These are phyloP conservation scores for Candida oleophila DNA, from an alignment of 805 yeast species.

Conservation along the genomic window DNA sequence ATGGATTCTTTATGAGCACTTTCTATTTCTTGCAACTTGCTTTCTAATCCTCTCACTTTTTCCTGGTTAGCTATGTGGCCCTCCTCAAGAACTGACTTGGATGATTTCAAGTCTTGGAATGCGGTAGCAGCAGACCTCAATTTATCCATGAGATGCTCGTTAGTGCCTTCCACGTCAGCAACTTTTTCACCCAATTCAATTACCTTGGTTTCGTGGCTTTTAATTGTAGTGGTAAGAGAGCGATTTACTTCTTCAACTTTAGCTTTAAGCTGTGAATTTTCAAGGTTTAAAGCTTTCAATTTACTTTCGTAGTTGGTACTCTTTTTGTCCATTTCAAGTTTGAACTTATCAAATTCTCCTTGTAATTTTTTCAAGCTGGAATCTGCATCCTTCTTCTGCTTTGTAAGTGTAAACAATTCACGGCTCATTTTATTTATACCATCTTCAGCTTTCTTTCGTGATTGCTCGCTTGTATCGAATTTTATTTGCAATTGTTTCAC, in stretches of 20 bases:
- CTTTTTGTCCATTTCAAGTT: constrained; percentile 33
- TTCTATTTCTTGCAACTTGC: constrained; percentile 8
- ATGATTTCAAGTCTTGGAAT: constrained; percentile 26
- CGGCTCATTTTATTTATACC: constrained; percentile 90
- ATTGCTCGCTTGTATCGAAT: constrained; percentile 31
- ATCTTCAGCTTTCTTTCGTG: constrained; percentile 68
- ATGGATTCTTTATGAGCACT: constrained; percentile 10
- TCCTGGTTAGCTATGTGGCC: neutral
- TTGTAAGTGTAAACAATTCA: constrained; percentile 67
- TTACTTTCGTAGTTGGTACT: constrained; percentile 20
- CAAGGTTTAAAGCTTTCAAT: constrained; percentile 18
- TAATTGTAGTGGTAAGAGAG: constrained; percentile 21
- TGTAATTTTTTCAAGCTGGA: constrained; percentile 41
- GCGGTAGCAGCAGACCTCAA: constrained; percentile 39
- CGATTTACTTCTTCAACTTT: constrained; percentile 21
- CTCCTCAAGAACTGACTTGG: constrained; percentile 16
- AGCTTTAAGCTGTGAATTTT: constrained; percentile 22
- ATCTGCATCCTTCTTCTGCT: constrained; percentile 54
- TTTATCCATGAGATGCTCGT: constrained; percentile 40
- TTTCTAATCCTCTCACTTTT: constrained; percentile 3
- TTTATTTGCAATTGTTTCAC: constrained; percentile 29
- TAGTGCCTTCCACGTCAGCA: constrained; percentile 28
- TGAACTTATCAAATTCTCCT: constrained; percentile 33
- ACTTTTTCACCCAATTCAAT: constrained; percentile 21
- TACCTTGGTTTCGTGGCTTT: constrained; percentile 15